phyloP scores from a whole-genome alignment of 2,329 filamentous ascomycete genomes.

The Scedosporium apiospermum region DNA sequence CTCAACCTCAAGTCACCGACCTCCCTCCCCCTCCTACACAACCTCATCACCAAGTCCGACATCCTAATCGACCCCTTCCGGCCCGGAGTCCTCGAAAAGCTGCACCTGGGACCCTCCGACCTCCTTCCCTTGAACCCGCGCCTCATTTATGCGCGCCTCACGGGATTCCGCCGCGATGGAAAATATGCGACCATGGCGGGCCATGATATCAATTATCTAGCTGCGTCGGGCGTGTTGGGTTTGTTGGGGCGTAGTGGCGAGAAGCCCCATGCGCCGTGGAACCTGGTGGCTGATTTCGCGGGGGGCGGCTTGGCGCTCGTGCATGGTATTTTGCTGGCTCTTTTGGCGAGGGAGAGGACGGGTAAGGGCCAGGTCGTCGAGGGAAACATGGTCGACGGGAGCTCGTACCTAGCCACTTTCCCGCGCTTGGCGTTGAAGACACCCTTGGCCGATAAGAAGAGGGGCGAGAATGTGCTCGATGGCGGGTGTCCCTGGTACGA shows the following conservation, averaged over 20 bases:
- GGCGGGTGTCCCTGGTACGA: slow-evolving; percentile 83
- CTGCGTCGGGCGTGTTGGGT: slow-evolving; percentile 69
- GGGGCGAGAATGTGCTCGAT: slow-evolving; percentile 74
- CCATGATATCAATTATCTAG: slow-evolving; percentile 94
- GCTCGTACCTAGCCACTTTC: slow-evolving; percentile 68
- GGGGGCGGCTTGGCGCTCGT: slow-evolving; percentile 79
- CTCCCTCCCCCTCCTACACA: slow-evolving; percentile 57
- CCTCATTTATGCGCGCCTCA: slow-evolving; percentile 76
- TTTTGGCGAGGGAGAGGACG: slow-evolving; percentile 53
- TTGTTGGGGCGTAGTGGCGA: slow-evolving; percentile 63
- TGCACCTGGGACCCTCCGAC: slow-evolving; percentile 64
- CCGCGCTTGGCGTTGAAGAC: slow-evolving; percentile 58
- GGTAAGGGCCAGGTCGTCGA: slow-evolving; percentile 83
- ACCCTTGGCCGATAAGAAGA: slow-evolving; percentile 48
- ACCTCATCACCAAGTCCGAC: slow-evolving; percentile 56
- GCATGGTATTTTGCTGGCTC: slow-evolving; percentile 70
- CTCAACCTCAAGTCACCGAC: slow-evolving; percentile 64
- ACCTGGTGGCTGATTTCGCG: slow-evolving; percentile 84
- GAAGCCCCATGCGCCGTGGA: slow-evolving; percentile 69
- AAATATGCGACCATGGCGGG: slow-evolving; percentile 82
- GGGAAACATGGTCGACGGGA: slow-evolving; percentile 94
- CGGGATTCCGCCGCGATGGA: slow-evolving; percentile 81
- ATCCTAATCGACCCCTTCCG: slow-evolving; percentile 90
- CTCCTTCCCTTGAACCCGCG: slow-evolving; percentile 61
- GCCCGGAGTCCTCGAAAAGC: slow-evolving; percentile 78